Percentiles rank a stretch among this genome's conserved stretches.
Conservation (phyloP, 257 asterid genomes). For the Solanum etuberosum region DNA sequence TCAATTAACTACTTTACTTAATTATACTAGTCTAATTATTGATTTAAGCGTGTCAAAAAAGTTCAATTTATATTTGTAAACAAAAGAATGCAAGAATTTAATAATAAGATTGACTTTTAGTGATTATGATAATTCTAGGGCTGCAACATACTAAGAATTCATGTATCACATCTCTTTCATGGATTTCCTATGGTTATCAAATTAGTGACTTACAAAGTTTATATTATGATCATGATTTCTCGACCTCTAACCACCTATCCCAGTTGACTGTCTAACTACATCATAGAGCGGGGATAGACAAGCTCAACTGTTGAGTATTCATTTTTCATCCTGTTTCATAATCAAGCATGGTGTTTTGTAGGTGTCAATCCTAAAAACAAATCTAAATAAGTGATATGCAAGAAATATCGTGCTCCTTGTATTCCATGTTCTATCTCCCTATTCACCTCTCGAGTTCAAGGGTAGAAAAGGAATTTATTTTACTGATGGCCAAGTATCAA, state of each 20-base stretch:
- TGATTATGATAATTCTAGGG: too few species aligned
- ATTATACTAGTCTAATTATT: neutral
- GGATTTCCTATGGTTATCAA: neutral
- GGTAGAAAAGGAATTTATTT: neutral
- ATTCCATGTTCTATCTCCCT: too few species aligned
- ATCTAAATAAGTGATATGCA: neutral
- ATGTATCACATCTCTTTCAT: neutral
- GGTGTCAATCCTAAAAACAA: neutral
- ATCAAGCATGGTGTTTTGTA: neutral
- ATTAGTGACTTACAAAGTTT: too few species aligned
- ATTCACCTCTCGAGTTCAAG: neutral
- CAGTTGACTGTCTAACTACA: neutral
- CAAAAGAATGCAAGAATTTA: neutral
- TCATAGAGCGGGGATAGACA: neutral
- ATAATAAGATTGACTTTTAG: too few species aligned
- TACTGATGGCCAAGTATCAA: neutral
- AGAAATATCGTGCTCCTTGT: too few species aligned
- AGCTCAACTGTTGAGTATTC: neutral
- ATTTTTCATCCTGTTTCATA: neutral
- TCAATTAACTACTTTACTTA: neutral
- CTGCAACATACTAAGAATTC: neutral
- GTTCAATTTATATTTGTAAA: neutral
- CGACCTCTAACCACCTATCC: neutral
- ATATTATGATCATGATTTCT: neutral
- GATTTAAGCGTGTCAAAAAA: neutral